phyloP scores from a whole-genome alignment of 2,329 filamentous ascomycete genomes.

The Talaromyces sp. region DNA sequence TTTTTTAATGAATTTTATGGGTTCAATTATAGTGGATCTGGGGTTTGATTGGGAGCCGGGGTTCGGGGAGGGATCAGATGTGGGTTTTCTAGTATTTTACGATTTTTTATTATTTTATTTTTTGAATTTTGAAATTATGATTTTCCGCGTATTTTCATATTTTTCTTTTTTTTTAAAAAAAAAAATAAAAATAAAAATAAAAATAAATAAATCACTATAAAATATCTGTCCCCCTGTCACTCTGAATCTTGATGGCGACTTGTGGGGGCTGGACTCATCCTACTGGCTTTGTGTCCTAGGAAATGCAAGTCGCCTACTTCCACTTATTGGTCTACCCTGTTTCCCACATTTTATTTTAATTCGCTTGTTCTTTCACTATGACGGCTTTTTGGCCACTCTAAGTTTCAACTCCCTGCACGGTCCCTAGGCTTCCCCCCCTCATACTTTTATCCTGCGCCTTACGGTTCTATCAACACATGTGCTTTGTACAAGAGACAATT shows the following conservation, averaged over 20 bases:
- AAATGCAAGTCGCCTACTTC: background rate
- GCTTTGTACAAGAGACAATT: slow-evolving; percentile 26
- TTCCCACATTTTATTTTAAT: slow-evolving; percentile 1
- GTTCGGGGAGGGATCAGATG: background rate
- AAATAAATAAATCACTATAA: too few relatives aligned
- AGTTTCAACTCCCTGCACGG: too few relatives aligned
- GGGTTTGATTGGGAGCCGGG: background rate
- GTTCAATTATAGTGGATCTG: slow-evolving; percentile 4
- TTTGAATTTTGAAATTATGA: too few relatives aligned
- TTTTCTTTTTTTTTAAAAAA: background rate
- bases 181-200: too few relatives aligned
- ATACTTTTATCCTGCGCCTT: too few relatives aligned
- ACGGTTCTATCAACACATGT: background rate
- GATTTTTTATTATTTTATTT: background rate
- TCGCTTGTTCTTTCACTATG: slow-evolving; percentile 1
- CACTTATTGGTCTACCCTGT: slow-evolving; percentile 1
- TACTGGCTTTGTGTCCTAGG: background rate
- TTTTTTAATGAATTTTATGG: background rate
- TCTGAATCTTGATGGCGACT: background rate
- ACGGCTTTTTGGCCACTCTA: background rate
- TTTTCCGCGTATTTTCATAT: background rate
- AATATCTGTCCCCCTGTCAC: background rate
- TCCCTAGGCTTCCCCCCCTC: too few relatives aligned
- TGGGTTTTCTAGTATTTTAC: background rate
- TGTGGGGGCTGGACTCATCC: background rate